phyloP scores from a whole-genome alignment of 306 rosid genomes.

The Cajanus cajan region DNA sequence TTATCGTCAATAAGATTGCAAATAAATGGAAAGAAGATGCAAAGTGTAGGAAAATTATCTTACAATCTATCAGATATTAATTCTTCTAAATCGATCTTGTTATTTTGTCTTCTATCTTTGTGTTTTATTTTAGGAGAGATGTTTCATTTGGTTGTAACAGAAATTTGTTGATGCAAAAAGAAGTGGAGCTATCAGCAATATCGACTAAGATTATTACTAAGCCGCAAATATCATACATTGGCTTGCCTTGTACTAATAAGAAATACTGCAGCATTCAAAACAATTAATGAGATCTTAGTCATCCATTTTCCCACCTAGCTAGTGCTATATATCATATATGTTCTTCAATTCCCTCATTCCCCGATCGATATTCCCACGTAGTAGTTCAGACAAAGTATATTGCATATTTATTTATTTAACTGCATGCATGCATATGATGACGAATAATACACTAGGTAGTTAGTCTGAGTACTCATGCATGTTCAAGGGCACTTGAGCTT shows the following conservation, averaged over 20 bases:
- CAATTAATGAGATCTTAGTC: neutral
- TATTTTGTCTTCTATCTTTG: no score
- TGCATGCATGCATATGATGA: neutral
- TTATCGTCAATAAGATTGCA: no score
- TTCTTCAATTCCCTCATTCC: no score
- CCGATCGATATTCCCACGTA: neutral
- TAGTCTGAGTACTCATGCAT: neutral
- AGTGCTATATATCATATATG: neutral
- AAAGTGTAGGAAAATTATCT: no score
- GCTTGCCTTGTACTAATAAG: neutral
- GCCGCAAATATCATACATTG: neutral
- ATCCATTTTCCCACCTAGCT: neutral
- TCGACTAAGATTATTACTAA: neutral
- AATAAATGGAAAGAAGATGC: no score
- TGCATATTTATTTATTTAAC: neutral
- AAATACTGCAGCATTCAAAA: neutral
- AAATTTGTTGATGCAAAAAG: neutral
- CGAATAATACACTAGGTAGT: neutral
- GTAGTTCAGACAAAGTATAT: neutral
- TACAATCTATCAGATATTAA: no score
- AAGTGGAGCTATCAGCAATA: neutral
- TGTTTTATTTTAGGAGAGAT: no score
- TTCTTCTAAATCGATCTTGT: no score
- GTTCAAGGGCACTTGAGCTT: slow-evolving; percentile 43
- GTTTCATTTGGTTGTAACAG: neutral